Percentiles rank a stretch among this genome's conserved stretches.
phyloP scores from a whole-genome alignment of 176 grass and related monocot genomes.

The Pontederia paniculata region DNA sequence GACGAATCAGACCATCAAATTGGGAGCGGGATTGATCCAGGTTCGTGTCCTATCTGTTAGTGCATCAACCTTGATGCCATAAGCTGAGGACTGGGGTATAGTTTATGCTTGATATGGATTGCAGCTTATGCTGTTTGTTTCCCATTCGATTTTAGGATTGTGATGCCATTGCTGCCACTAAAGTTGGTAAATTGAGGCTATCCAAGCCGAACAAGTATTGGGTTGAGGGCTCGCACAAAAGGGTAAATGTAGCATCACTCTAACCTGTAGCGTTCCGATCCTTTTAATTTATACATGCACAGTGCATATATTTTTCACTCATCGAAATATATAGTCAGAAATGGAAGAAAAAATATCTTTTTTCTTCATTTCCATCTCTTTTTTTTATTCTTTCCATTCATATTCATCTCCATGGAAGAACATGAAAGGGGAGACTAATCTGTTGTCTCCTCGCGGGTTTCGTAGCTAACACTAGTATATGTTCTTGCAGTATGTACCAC shows the following conservation, averaged over 20 bases:
- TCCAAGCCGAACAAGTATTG: conserved; percentile 95
- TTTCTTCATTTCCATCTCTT: not conserved
- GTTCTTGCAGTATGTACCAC: conserved; percentile 58
- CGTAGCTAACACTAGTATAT: conserved; percentile 3
- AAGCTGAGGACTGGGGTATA: conserved; percentile 17
- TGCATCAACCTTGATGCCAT: conserved; percentile 6
- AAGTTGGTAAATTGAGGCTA: conserved; percentile 52
- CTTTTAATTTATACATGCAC: not conserved
- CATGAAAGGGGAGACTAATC: not conserved
- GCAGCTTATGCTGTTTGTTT: not conserved
- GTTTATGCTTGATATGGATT: conserved; percentile 1
- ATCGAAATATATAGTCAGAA: not conserved
- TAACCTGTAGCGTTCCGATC: not conserved
- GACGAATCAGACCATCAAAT: conserved; percentile 77
- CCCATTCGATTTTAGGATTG: conserved; percentile 33
- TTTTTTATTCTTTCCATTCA: not conserved
- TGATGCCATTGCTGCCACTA: conserved; percentile 56
- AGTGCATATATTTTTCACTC: not conserved
- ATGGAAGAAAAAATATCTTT: not conserved
- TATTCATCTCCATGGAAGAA: not conserved
- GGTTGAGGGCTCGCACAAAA: conserved; percentile 86
- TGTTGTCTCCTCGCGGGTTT: conserved; percentile 2
- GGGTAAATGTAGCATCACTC: conserved; percentile 34
- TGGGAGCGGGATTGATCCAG: conserved; percentile 64
- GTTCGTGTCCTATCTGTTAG: conserved; percentile 21